phyloP scores from a whole-genome alignment of 106 monocot species.

The Dendrobium catenatum region DNA sequence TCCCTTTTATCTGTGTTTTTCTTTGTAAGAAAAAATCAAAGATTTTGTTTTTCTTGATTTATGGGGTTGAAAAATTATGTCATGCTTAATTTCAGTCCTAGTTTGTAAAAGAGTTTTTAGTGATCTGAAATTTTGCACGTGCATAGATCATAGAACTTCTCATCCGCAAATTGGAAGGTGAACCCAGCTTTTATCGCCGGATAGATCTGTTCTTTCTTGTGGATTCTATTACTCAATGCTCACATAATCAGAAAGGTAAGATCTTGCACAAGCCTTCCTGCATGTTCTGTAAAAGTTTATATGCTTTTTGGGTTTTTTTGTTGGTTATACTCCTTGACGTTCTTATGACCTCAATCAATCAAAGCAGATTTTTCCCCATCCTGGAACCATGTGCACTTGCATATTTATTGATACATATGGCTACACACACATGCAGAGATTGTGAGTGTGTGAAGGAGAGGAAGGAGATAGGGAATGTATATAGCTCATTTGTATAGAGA shows the following conservation, averaged over 20 bases:
- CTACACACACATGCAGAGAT: not conserved
- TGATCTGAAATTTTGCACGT: conserved; percentile 9
- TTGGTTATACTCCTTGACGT: not conserved
- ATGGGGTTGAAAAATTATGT: not conserved
- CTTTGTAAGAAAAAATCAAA: not conserved
- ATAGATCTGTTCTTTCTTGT: conserved; percentile 93
- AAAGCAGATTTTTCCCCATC: not conserved
- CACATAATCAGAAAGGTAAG: conserved; percentile 89
- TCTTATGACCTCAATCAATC: not conserved
- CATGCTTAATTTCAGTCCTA: not conserved
- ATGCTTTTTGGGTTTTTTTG: not conserved
- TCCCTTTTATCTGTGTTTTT: not conserved
- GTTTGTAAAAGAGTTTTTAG: not conserved
- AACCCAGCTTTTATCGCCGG: conserved; percentile 74
- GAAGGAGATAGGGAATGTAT: not conserved
- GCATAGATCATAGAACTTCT: conserved; percentile 83
- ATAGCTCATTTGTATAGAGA: not conserved
- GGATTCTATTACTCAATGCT: conserved; percentile 94
- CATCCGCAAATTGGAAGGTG: conserved; percentile 69
- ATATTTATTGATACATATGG: not conserved
- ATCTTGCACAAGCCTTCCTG: not conserved
- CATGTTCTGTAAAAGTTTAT: not conserved
- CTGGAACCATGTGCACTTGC: not conserved
- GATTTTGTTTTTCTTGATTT: not conserved
- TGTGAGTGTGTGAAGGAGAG: not conserved